These are phyloP conservation scores for Neopestalotiopsis sp. DNA, from an alignment of 2,329 filamentous ascomycete genomes.

Conservation along the genomic window DNA sequence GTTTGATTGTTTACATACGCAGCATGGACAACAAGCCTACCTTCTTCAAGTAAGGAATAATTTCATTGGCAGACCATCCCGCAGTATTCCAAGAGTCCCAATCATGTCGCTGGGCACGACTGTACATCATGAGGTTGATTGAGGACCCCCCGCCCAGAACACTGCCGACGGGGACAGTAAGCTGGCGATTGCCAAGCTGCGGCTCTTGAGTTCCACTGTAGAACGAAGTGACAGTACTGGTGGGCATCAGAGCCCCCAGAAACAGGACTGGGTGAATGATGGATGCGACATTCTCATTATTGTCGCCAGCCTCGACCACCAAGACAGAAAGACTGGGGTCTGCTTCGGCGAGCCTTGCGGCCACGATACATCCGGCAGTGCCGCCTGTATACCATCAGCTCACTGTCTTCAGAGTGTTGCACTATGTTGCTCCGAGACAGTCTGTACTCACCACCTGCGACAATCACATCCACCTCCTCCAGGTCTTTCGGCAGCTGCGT, in stretches of 20 bases:
- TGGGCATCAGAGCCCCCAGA: constrained; percentile 50
- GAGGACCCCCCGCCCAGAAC: constrained; percentile 46
- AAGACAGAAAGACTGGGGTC: constrained; percentile 50
- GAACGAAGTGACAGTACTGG: constrained; percentile 48
- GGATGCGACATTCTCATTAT: constrained; percentile 54
- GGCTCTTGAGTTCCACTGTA: constrained; percentile 51
- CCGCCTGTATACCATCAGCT: constrained; percentile 33
- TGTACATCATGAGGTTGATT: constrained; percentile 48
- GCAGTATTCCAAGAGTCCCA: constrained; percentile 22
- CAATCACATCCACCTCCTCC: constrained; percentile 21
- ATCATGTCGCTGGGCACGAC: constrained; percentile 29
- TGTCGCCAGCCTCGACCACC: constrained; percentile 58
- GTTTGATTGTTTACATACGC: background rate
- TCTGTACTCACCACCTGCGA: constrained; percentile 22
- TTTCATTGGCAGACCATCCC: constrained; percentile 27
- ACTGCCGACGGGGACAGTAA: constrained; percentile 37
- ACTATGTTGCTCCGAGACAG: background rate
- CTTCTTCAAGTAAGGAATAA: constrained; percentile 57
- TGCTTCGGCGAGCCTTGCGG: constrained; percentile 54
- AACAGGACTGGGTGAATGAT: constrained; percentile 56
- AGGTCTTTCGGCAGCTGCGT: background rate
- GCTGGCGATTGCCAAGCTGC: constrained; percentile 48
- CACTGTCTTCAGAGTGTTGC: background rate
- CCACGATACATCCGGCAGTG: constrained; percentile 53
- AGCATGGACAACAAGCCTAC: constrained; percentile 25